Percentiles rank a stretch among this genome's conserved stretches.
Evolutionary conservation across 805 yeast species (phyloP).

Genomic region (Candida namnaoensis): DNA sequence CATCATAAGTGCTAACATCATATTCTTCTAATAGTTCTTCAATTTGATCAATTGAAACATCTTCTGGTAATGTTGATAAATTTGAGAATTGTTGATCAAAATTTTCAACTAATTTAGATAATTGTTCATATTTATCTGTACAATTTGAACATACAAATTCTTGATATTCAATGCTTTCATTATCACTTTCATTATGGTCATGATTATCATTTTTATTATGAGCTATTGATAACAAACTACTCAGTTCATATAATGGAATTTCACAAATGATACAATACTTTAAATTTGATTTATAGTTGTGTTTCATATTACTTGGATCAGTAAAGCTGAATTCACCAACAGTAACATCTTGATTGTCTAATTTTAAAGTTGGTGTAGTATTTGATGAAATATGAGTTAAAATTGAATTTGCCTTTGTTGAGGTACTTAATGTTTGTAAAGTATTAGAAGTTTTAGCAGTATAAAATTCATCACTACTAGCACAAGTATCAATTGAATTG

Average conservation of each 20-base stretch:
- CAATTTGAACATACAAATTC: conserved; percentile 62
- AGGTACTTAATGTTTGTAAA: neutral
- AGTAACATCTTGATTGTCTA: conserved; percentile 6
- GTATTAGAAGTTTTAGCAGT: conserved; percentile 4
- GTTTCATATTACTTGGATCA: neutral
- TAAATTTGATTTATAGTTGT: conserved; percentile 8
- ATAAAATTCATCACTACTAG: neutral
- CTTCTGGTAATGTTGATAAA: conserved; percentile 8
- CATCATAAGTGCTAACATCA: neutral
- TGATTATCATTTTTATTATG: conserved; percentile 13
- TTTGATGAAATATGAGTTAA: neutral
- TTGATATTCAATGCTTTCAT: conserved; percentile 16
- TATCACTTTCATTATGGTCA: conserved; percentile 5
- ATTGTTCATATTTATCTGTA: conserved; percentile 45
- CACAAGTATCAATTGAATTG: neutral
- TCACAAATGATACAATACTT: conserved; percentile 60
- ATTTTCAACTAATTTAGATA: conserved; percentile 29
- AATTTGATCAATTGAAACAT: conserved; percentile 8
- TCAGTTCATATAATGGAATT: conserved; percentile 55
- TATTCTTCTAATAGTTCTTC: conserved; percentile 11
- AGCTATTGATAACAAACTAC: conserved; percentile 23
- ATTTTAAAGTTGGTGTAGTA: conserved; percentile 1
- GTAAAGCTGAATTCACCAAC: conserved; percentile 4
- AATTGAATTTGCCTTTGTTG: neutral
- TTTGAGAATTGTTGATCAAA: conserved; percentile 23